Percentiles rank a stretch among this genome's conserved stretches.
phyloP scores from a whole-genome alignment of 2,329 filamentous ascomycete species.

The Pseudogymnoascus sp. region DNA sequence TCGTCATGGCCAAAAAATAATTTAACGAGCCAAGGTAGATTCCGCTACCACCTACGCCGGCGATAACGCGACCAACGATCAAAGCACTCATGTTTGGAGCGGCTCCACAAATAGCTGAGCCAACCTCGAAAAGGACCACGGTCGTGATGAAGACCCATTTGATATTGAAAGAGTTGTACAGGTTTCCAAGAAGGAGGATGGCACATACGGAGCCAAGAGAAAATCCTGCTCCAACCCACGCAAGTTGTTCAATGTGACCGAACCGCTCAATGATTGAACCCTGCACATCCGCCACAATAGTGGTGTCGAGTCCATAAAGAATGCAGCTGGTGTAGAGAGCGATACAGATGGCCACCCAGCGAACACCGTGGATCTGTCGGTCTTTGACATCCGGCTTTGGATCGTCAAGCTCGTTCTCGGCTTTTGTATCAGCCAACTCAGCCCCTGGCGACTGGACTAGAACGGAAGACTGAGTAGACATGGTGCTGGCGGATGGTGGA shows the following conservation, averaged over 20 bases:
- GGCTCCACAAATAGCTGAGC: slow-evolving; percentile 20
- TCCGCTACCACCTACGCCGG: slow-evolving; percentile 20
- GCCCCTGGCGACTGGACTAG: no score
- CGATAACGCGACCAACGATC: slow-evolving; percentile 22
- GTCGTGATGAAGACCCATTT: slow-evolving; percentile 11
- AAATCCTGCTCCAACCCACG: slow-evolving; percentile 35
- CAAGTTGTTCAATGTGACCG: slow-evolving; percentile 31
- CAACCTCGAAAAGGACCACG: slow-evolving; percentile 14
- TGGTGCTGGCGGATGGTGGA: no score
- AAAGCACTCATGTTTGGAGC: slow-evolving; percentile 22
- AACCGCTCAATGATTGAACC: slow-evolving; percentile 32
- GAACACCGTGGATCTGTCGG: background rate
- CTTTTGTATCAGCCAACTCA: no score
- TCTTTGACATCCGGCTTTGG: no score
- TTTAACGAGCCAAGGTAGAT: slow-evolving; percentile 28
- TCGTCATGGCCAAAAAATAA: slow-evolving; percentile 24
- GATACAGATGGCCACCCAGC: slow-evolving; percentile 22
- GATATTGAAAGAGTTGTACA: slow-evolving; percentile 10
- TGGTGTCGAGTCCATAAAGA: slow-evolving; percentile 34
- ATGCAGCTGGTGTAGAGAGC: slow-evolving; percentile 25
- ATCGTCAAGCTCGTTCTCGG: no score
- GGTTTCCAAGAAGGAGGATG: slow-evolving; percentile 18
- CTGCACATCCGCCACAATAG: slow-evolving; percentile 39
- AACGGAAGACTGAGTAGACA: no score
- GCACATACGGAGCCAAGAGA: slow-evolving; percentile 24